Conservation (phyloP, 164 flowering plant genomes). For the Taxillus chinensis region DNA sequence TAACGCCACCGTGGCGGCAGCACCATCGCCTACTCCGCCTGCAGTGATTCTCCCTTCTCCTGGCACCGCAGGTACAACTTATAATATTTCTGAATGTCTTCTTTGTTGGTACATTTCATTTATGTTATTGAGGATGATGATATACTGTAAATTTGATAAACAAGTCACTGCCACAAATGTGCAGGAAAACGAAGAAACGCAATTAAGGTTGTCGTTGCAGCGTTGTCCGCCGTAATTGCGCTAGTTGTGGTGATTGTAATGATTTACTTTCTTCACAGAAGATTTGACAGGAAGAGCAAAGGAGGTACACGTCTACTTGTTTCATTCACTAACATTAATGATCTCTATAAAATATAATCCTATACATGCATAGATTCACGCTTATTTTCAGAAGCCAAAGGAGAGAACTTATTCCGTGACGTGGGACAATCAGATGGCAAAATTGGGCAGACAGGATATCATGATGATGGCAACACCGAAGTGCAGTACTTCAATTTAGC, state of each 20-base stretch:
- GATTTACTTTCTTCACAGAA: too few species aligned
- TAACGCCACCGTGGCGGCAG: not conserved
- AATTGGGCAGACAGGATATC: too few species aligned
- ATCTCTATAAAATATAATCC: not conserved
- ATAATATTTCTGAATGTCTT: too few species aligned
- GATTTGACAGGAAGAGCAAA: too few species aligned
- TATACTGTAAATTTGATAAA: not conserved
- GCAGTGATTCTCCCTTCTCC: not conserved
- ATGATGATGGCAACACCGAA: slow-evolving; percentile 1
- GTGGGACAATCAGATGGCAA: too few species aligned
- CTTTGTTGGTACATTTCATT: not conserved
- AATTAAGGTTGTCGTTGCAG: too few species aligned
- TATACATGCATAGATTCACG: not conserved
- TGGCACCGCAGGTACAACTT: not conserved
- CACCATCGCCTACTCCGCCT: not conserved
- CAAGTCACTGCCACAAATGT: too few species aligned
- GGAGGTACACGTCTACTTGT: not conserved
- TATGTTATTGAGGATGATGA: not conserved
- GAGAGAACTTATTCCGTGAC: not conserved
- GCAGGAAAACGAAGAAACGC: not conserved
- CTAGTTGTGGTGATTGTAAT: too few species aligned
- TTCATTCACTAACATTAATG: not conserved
- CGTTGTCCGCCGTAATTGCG: too few species aligned
- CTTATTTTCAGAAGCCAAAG: not conserved
- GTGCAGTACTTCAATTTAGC: slow-evolving; percentile 12